Conservation (phyloP, 2,329 filamentous ascomycete species). For the Colletotrichum shisoi region DNA sequence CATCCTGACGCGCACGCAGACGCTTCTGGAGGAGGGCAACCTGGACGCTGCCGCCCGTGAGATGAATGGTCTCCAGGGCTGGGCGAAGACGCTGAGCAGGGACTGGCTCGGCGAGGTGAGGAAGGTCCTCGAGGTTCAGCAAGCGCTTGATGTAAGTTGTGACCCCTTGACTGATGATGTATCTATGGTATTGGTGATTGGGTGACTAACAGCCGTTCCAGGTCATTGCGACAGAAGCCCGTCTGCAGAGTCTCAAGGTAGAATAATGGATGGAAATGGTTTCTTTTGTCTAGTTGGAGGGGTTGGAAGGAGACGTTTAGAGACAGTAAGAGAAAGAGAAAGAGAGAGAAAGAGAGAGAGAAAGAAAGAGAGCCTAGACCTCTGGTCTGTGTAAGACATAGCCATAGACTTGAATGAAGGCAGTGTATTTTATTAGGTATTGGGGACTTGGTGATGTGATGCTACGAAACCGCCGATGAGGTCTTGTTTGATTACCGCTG, state of each 20-base stretch:
- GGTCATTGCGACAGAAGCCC: slow-evolving; percentile 90
- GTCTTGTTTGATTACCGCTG: background rate
- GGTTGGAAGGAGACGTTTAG: slow-evolving; percentile 41
- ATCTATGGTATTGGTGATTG: background rate
- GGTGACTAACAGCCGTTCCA: slow-evolving; percentile 46
- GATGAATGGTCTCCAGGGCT: slow-evolving; percentile 91
- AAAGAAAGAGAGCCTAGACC: slow-evolving; percentile 43
- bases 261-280: slow-evolving; percentile 61
- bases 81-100: slow-evolving; percentile 92
- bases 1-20: slow-evolving; percentile 87
- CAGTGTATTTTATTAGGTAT: slow-evolving; percentile 37
- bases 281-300: slow-evolving; percentile 51
- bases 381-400: slow-evolving; percentile 49
- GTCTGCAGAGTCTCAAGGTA: slow-evolving; percentile 85
- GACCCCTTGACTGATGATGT: slow-evolving; percentile 9
- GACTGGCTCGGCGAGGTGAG: slow-evolving; percentile 94
- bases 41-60: slow-evolving; percentile 90
- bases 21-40: slow-evolving; percentile 88
- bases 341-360: too few species aligned
- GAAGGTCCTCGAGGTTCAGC: slow-evolving; percentile 91
- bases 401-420: slow-evolving; percentile 45
- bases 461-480: background rate
- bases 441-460: background rate
- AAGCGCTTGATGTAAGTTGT: slow-evolving; percentile 87
- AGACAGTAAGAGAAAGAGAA: background rate